Percentiles rank a stretch among this genome's conserved stretches.
Conservation (phyloP, 495 filamentous ascomycete species). For the Cairneyella variabilis region DNA sequence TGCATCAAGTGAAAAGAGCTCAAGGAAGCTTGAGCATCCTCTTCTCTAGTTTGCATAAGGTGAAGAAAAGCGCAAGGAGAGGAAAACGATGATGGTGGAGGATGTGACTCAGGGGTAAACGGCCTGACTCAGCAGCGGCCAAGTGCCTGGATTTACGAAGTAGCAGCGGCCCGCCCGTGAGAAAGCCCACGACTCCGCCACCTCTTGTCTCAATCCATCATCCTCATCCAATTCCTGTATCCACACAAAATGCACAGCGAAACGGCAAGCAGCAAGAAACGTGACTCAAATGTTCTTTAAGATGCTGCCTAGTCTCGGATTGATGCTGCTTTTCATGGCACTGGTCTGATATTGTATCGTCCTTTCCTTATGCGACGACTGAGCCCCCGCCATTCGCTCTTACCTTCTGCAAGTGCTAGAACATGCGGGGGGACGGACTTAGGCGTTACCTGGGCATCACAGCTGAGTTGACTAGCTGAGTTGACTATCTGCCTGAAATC, state of each 20-base stretch:
- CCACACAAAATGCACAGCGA: neutral
- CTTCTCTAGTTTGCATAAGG: neutral
- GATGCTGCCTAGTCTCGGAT: too few species aligned
- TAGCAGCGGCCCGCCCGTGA: neutral
- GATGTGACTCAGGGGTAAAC: neutral
- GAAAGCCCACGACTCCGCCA: too few species aligned
- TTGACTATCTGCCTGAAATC: neutral
- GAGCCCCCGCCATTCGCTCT: neutral
- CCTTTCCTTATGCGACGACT: neutral
- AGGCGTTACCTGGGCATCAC: too few species aligned
- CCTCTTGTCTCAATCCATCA: neutral
- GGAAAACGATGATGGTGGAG: neutral
- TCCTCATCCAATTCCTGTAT: neutral
- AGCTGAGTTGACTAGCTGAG: neutral
- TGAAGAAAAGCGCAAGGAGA: neutral
- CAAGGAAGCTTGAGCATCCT: neutral
- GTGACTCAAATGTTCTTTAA: neutral
- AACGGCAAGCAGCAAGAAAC: neutral
- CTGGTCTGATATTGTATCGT: neutral
- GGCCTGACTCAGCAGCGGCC: too few species aligned
- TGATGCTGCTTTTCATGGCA: constrained; percentile 1
- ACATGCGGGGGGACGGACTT: neutral
- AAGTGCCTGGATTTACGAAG: too few species aligned
- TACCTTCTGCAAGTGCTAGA: neutral
- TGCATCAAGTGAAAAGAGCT: too few species aligned